Conservation (phyloP, 768 basidiomycete species). For the Dictyophora rubrovolvata region DNA sequence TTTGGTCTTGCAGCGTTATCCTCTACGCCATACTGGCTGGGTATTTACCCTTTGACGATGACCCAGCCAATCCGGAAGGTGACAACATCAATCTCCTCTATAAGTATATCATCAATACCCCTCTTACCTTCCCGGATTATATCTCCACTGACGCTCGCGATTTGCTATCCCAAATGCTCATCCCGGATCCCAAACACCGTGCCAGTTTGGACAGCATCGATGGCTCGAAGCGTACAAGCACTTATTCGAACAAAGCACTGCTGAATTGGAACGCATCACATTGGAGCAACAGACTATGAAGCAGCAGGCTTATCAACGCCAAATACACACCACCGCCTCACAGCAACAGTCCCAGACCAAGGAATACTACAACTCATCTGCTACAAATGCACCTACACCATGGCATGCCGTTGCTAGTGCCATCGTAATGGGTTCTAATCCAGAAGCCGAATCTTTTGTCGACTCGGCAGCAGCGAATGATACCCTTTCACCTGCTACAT, state of each 20-base stretch:
- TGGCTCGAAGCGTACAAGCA: conserved; percentile 67
- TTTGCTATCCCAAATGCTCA: no score
- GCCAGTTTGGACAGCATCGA: conserved; percentile 82
- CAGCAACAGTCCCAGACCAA: conserved; percentile 16
- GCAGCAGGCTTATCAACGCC: conserved; percentile 67
- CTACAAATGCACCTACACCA: no score
- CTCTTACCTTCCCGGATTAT: no score
- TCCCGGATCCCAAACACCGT: no score
- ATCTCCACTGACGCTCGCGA: no score
- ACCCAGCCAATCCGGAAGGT: no score
- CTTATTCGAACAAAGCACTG: conserved; percentile 62
- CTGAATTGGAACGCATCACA: conserved; percentile 69
- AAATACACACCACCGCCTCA: conserved; percentile 52
- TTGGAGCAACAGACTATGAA: conserved; percentile 82
- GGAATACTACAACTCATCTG: no score
- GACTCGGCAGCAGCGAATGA: conserved; percentile 61
- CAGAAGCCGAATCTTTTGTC: conserved; percentile 25
- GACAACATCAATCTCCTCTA: no score
- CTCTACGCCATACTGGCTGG: no score
- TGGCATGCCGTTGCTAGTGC: conserved; percentile 34
- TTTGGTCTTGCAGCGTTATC: no score
- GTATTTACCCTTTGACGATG: no score
- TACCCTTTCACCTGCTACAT: conserved; percentile 31
- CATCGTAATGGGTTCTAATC: conserved; percentile 33
- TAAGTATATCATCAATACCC: no score